Conservation (phyloP, 2,329 filamentous ascomycete species). For the Pseudocercospora macadamiae region DNA sequence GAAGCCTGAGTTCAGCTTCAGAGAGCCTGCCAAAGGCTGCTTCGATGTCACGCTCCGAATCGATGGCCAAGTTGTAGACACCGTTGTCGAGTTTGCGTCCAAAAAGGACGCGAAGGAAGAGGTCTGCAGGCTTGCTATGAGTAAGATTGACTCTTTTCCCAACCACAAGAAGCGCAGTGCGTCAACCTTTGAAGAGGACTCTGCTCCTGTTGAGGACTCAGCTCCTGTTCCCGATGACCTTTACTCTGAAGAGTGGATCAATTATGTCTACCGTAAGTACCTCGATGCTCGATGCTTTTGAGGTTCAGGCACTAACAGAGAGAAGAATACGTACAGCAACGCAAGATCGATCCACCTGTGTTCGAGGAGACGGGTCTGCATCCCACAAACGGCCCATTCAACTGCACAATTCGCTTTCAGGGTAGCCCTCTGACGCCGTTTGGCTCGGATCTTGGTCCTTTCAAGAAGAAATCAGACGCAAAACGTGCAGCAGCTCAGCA, state of each 20-base stretch:
- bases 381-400: conserved; percentile 20
- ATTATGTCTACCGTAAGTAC: conserved; percentile 38
- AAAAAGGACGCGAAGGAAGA: conserved; percentile 51
- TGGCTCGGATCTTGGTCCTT: conserved; percentile 39
- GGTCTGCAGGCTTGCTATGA: conserved; percentile 39
- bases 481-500: conserved; percentile 45
- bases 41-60: conserved; percentile 22
- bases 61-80: conserved; percentile 21
- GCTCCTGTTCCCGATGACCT: conserved; percentile 17
- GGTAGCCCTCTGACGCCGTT: conserved; percentile 37
- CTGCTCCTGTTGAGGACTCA: too few species aligned
- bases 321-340: conserved; percentile 34
- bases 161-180: conserved; percentile 31
- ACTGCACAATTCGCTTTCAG: conserved; percentile 24
- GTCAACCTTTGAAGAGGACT: background rate
- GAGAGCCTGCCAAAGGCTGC: conserved; percentile 17
- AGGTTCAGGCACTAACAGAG: conserved; percentile 6
- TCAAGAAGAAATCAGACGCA: conserved; percentile 46
- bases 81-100: conserved; percentile 36
- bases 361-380: conserved; percentile 44
- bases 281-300: background rate
- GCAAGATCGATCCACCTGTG: conserved; percentile 32
- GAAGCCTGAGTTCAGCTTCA: conserved; percentile 16
- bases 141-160: conserved; percentile 36
- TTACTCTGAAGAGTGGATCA: conserved; percentile 42